Conservation (phyloP, 2,329 filamentous ascomycete genomes). For the Podosphaera aphanis region DNA sequence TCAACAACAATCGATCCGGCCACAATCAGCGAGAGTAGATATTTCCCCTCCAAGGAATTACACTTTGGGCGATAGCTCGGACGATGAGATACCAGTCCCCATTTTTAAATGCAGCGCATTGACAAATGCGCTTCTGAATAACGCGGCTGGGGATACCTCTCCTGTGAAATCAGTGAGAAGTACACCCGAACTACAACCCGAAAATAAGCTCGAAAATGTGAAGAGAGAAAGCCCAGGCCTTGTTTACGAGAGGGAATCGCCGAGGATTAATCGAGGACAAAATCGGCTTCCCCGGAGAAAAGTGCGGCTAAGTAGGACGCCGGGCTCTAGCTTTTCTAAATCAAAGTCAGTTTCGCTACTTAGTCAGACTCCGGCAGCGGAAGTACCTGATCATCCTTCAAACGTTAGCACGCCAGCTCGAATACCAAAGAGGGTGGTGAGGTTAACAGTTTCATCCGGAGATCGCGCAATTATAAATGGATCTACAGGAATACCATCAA, state of each 20-base stretch:
- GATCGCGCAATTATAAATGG: conserved; percentile 11
- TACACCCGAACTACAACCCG: conserved; percentile 5
- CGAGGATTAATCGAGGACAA: conserved; percentile 5
- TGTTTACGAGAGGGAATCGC: background rate
- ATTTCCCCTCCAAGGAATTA: conserved; percentile 19
- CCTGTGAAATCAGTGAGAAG: conserved; percentile 5
- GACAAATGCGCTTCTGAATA: conserved; percentile 62
- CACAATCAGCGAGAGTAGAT: conserved; percentile 12
- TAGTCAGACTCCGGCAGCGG: conserved; percentile 7
- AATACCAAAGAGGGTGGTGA: conserved; percentile 10
- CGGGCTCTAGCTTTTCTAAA: conserved; percentile 11
- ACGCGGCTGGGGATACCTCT: conserved; percentile 20
- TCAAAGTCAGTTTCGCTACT: conserved; percentile 12
- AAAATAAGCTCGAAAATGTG: conserved; percentile 1
- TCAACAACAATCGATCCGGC: conserved; percentile 25
- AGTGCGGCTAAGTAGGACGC: conserved; percentile 16
- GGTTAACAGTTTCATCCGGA: conserved; percentile 10
- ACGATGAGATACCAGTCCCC: conserved; percentile 76
- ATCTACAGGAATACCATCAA: conserved; percentile 11
- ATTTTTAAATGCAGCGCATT: conserved; percentile 74
- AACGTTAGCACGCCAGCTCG: conserved; percentile 15
- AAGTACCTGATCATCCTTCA: conserved; percentile 8
- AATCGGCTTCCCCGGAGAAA: conserved; percentile 13
- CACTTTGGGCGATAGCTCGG: conserved; percentile 59
- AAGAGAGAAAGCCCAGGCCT: conserved; percentile 2